Base-by-base conservation (phyloP, 352 stramenopile species). In the Phytophthora idaei region DNA sequence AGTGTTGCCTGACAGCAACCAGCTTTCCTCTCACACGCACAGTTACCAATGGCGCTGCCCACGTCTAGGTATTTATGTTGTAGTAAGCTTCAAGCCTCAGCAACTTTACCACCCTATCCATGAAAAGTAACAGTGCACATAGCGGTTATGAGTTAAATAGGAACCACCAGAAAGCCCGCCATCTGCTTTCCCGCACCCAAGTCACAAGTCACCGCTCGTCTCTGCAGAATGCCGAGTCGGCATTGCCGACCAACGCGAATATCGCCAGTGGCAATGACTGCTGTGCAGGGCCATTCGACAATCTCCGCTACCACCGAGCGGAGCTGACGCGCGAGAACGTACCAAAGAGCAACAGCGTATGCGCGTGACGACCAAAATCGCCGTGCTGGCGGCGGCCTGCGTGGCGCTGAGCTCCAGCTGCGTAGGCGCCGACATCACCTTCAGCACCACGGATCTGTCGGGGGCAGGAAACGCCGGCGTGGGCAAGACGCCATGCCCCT, bases 401-500 rank as follows among this genome's bases (percentile, higher is more conserved):
- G 61, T 62, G 32, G 52, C 42, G 32, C 47, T 77, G 57, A 52
- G 37, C 47, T 50, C 42, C 28, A 57, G 8, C 29, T 37, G 57
- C 34, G 67, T 57, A 29, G 17, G 42, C 32, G 57, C 57, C 15
- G 70, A 57, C 61, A 72, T 77, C 53, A 70, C 39, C 29, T 73
- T 73, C 41, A 36, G 53, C 49, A 73, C 64, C 34, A 73, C 66
- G 36, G 57, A 72, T 6, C 39, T 72, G 21, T 63, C 61, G 39
- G 50, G 42, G 14, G 47, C 53, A 29, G 60, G 49, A 9, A 73
- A 69, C 48, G 70, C 64, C 32, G 64, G 41, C 17, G 53, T 76
- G 5, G 53, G 54, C 10, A 74, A 70, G 44, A 70, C 68, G 15
- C 73, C 62, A 12, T 74, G 59, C 37, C 69, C 72, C 25, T 70